A percentile compares a stretch with the other conserved stretches of the same genome.
These are phyloP conservation scores for Cryptococcus sp. DNA, from an alignment of 1,284 basidiomycete genomes.

Conservation along the genomic window DNA sequence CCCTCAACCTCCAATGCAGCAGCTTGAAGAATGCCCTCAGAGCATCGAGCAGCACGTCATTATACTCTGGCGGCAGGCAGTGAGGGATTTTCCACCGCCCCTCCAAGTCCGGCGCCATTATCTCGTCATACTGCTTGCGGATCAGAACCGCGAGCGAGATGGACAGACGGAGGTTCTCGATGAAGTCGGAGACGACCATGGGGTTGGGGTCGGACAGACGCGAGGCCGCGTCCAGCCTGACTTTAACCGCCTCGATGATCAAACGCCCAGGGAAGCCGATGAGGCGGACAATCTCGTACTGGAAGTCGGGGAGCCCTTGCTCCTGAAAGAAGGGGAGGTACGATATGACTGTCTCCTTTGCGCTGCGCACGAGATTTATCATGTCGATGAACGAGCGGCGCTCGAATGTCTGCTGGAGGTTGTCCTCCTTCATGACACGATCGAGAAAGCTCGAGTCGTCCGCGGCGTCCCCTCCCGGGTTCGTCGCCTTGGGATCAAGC, in stretches of 20 bases:
- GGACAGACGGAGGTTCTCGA: slow-evolving; percentile 86
- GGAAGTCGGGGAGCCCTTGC: slow-evolving; percentile 90
- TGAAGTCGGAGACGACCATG: slow-evolving; percentile 92
- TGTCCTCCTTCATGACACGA: slow-evolving; percentile 91
- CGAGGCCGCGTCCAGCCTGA: slow-evolving; percentile 85
- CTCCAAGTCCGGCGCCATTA: slow-evolving; percentile 77
- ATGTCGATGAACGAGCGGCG: slow-evolving; percentile 86
- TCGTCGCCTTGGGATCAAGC: slow-evolving; percentile 36
- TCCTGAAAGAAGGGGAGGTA: slow-evolving; percentile 52
- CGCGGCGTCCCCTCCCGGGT: slow-evolving; percentile 40
- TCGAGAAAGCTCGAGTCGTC: slow-evolving; percentile 84
- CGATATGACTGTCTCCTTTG: slow-evolving; percentile 82
- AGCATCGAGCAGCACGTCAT: slow-evolving; percentile 81
- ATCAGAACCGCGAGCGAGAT: slow-evolving; percentile 91
- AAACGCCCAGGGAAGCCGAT: slow-evolving; percentile 94
- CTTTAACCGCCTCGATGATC: slow-evolving; percentile 83
- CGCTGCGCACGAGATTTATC: slow-evolving; percentile 77
- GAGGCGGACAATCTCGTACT: slow-evolving; percentile 85
- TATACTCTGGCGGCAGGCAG: slow-evolving; percentile 85
- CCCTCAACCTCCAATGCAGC: slow-evolving; percentile 93
- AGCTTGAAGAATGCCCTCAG: slow-evolving; percentile 89
- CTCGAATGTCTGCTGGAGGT: slow-evolving; percentile 89
- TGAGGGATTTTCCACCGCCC: slow-evolving; percentile 85
- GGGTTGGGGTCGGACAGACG: slow-evolving; percentile 81
- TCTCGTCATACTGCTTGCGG: slow-evolving; percentile 88